These are phyloP conservation scores for Aspergillus nanangensis DNA, from an alignment of 495 filamentous ascomycete species.

Conservation along the genomic window DNA sequence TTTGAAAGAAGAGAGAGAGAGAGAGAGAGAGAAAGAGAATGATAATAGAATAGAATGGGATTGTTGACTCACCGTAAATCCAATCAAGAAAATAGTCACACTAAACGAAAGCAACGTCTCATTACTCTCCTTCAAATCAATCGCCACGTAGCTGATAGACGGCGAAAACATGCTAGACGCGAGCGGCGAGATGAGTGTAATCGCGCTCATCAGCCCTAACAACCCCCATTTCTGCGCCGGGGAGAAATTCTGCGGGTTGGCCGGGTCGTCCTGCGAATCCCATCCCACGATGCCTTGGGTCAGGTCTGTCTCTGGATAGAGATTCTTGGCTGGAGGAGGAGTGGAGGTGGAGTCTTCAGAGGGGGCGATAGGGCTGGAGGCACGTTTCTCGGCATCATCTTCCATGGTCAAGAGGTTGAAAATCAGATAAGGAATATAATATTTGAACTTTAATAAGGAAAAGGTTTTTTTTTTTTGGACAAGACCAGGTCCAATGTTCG, in stretches of 20 bases:
- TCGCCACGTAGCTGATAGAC: neutral
- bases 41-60: too few species aligned
- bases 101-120: neutral
- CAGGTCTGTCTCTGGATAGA: neutral
- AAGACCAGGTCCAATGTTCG: too few species aligned
- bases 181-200: neutral
- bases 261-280: neutral
- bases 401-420: too few species aligned
- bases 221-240: neutral
- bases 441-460: too few species aligned
- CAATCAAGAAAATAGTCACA: neutral
- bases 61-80: neutral
- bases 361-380: too few species aligned
- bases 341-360: too few species aligned
- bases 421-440: too few species aligned
- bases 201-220: neutral
- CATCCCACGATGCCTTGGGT: neutral
- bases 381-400: too few species aligned
- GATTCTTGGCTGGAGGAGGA: neutral
- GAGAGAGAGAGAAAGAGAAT: too few species aligned
- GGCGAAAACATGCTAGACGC: neutral
- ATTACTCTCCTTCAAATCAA: neutral
- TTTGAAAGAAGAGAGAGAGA: too few species aligned
- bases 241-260: neutral
- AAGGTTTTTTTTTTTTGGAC: too few species aligned